Conservation (phyloP, 768 basidiomycete genomes). For the Mycena leptocephala region DNA sequence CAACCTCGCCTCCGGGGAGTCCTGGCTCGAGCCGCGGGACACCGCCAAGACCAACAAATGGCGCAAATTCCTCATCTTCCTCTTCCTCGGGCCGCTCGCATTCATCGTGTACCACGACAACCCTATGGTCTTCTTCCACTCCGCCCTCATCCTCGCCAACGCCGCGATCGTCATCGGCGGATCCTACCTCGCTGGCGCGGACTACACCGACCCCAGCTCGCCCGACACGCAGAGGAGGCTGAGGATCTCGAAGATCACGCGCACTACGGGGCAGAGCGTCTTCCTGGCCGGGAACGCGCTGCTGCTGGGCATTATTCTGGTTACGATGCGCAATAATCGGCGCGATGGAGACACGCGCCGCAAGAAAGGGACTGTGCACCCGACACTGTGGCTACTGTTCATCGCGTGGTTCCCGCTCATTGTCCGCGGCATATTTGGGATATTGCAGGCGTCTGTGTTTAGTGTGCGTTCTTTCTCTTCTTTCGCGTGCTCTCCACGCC, state of each 20-base stretch:
- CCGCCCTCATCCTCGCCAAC: constrained; percentile 50
- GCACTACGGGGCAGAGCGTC: constrained; percentile 50
- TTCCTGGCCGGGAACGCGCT: constrained; percentile 50
- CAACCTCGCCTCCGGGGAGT: constrained; percentile 47
- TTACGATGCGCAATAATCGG: constrained; percentile 44
- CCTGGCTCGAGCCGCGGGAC: constrained; percentile 53
- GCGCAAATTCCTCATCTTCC: constrained; percentile 22
- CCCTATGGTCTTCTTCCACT: constrained; percentile 51
- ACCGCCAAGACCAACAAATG: constrained; percentile 13
- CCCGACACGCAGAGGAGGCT: constrained; percentile 35
- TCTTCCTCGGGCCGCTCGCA: constrained; percentile 43
- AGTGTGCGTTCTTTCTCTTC: not conserved
- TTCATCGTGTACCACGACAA: constrained; percentile 40
- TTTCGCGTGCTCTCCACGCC: no score
- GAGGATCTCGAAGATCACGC: constrained; percentile 45
- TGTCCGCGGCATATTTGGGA: constrained; percentile 52
- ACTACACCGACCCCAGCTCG: constrained; percentile 26
- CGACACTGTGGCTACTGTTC: constrained; percentile 47
- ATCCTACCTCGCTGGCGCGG: constrained; percentile 47
- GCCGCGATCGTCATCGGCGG: constrained; percentile 52
- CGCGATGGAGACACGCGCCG: constrained; percentile 25
- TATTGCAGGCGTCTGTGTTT: constrained; percentile 36
- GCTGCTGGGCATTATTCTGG: constrained; percentile 43
- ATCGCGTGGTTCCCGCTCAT: constrained; percentile 52
- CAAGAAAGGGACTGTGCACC: constrained; percentile 38